Evolutionary conservation across 345 rosid genomes (phyloP).

Genomic region (Dipteronia dyeriana): DNA sequence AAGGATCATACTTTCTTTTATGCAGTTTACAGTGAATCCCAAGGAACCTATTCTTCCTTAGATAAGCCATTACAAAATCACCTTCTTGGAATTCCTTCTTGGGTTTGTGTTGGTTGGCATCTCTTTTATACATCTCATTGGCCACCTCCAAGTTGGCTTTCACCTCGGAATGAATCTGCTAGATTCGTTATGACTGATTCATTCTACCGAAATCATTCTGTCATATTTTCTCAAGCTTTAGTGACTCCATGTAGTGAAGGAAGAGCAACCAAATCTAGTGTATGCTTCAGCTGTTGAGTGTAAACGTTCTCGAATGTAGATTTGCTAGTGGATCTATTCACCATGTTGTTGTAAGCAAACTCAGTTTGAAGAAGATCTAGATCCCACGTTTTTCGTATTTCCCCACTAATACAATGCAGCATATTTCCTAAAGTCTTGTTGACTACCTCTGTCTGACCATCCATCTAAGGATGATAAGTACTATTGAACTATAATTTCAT

Average conservation of each 20-base stretch:
- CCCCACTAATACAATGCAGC: not conserved
- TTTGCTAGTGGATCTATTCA: not conserved
- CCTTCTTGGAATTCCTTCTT: too few species aligned
- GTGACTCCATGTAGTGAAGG: not conserved
- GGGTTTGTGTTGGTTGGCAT: too few species aligned
- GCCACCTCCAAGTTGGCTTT: too few species aligned
- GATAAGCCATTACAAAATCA: too few species aligned
- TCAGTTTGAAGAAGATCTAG: not conserved
- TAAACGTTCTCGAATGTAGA: not conserved
- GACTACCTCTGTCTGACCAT: not conserved
- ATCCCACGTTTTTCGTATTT: not conserved
- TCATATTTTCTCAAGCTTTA: not conserved
- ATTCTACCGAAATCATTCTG: too few species aligned
- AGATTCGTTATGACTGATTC: too few species aligned
- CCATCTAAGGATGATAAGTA: not conserved
- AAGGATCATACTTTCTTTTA: too few species aligned
- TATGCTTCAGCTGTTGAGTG: not conserved
- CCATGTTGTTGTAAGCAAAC: not conserved
- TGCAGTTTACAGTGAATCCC: too few species aligned
- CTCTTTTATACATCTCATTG: too few species aligned
- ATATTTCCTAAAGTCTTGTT: not conserved
- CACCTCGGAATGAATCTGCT: too few species aligned
- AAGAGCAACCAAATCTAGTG: not conserved
- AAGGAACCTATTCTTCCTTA: too few species aligned
- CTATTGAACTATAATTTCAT: not conserved